phyloP scores from a whole-genome alignment of 257 asterid genomes.

The Solanum etuberosum region DNA sequence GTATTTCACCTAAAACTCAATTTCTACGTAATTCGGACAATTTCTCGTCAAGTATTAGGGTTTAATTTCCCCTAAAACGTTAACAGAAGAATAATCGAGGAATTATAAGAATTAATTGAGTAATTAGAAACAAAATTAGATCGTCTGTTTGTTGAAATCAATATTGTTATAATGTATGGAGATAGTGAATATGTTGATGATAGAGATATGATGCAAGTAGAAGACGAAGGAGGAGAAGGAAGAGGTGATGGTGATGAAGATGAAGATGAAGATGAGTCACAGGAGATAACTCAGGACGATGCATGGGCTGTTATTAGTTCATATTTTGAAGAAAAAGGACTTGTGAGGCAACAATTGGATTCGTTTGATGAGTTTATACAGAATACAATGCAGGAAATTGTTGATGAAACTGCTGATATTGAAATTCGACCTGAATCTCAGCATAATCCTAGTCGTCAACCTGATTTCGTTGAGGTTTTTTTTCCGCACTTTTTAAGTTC shows the following conservation, averaged over 20 bases:
- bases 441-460: constrained; percentile 83
- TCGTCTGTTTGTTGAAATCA: neutral
- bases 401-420: constrained; percentile 86
- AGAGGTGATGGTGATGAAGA: constrained; percentile 8
- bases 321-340: constrained; percentile 89
- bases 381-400: constrained; percentile 98
- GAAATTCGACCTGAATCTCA: constrained; percentile 97
- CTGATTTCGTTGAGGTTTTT: constrained; percentile 81
- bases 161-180: neutral
- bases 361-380: constrained; percentile 95
- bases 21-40: neutral
- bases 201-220: neutral
- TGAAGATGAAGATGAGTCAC: constrained; percentile 19
- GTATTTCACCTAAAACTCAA: neutral
- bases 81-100: neutral
- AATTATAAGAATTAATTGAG: neutral
- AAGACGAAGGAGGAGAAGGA: neutral
- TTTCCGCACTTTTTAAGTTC: neutral
- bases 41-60: neutral
- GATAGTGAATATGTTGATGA: neutral
- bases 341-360: constrained; percentile 91
- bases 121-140: neutral
- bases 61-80: neutral
- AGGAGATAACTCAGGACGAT: constrained; percentile 89
- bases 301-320: constrained; percentile 98